Percentiles rank a stretch among this genome's conserved stretches.
phyloP scores from a whole-genome alignment of 2,329 filamentous ascomycete species.

The Didymella exigua region DNA sequence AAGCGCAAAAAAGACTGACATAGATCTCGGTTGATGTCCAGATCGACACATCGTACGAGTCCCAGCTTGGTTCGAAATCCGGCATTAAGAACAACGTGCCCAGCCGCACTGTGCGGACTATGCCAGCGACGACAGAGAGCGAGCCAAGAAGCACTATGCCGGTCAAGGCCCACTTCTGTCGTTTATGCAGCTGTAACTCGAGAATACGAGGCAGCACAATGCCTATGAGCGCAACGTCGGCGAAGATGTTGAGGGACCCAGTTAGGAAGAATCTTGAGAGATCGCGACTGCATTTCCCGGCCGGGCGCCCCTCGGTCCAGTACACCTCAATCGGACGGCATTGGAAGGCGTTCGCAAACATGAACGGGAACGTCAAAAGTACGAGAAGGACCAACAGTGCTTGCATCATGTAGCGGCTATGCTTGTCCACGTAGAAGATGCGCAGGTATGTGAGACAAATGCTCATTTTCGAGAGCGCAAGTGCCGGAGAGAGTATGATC shows the following conservation, averaged over 20 bases:
- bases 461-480: conserved; percentile 29
- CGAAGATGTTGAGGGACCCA: conserved; percentile 23
- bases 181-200: conserved; percentile 22
- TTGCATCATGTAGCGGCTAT: conserved; percentile 24
- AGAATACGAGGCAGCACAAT: conserved; percentile 29
- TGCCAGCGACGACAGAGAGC: conserved; percentile 25
- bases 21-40: conserved; percentile 33
- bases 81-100: conserved; percentile 13
- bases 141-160: conserved; percentile 27
- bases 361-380: conserved; percentile 21
- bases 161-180: conserved; percentile 23
- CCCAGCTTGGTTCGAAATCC: conserved; percentile 29
- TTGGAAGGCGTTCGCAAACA: conserved; percentile 22
- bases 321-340: conserved; percentile 27
- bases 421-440: conserved; percentile 25
- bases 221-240: conserved; percentile 27
- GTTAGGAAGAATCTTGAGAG: conserved; percentile 17
- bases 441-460: conserved; percentile 32
- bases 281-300: conserved; percentile 22
- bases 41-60: conserved; percentile 31
- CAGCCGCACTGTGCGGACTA: conserved; percentile 27
- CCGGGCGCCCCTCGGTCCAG: conserved; percentile 28
- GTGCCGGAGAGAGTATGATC: conserved; percentile 21
- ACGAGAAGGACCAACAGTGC: conserved; percentile 17
- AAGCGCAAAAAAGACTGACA: conserved; percentile 27